phyloP scores from a whole-genome alignment of 345 rosid species.

The Eucalyptus caleyi region DNA sequence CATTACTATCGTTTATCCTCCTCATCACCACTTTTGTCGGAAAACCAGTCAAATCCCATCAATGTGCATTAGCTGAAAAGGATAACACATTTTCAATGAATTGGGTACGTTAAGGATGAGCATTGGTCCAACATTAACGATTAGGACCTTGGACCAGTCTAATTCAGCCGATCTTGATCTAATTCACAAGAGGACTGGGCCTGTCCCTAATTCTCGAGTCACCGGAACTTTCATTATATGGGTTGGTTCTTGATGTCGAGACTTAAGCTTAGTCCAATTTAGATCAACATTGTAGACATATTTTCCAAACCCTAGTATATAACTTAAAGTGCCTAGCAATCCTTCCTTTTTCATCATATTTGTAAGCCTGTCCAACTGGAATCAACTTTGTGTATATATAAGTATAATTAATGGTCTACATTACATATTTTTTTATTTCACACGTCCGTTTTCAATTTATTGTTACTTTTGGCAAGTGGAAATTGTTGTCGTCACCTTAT shows the following conservation, averaged over 20 bases:
- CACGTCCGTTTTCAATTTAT: background rate
- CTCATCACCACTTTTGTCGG: background rate
- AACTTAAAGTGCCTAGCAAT: background rate
- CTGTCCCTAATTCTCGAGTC: too few species aligned
- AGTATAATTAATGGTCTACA: too few species aligned
- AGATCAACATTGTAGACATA: too few species aligned
- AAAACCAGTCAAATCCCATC: background rate
- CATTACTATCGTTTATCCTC: background rate
- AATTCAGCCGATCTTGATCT: background rate
- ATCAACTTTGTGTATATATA: background rate
- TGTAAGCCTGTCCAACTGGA: rapidly evolving
- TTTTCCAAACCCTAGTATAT: rapidly evolving
- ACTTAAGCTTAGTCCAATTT: rapidly evolving
- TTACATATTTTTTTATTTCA: too few species aligned
- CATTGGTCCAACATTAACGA: too few species aligned
- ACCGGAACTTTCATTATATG: rapidly evolving
- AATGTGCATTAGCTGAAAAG: background rate
- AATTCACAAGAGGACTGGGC: background rate
- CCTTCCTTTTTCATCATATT: rapidly evolving
- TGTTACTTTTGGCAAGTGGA: background rate
- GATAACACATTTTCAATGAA: background rate
- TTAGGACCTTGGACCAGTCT: rapidly evolving
- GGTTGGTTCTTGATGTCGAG: rapidly evolving
- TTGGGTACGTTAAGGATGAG: background rate
- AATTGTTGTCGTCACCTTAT: too few species aligned